Evolutionary conservation across 2,329 filamentous ascomycete genomes (phyloP).

Genomic region (Beauveria australis): DNA sequence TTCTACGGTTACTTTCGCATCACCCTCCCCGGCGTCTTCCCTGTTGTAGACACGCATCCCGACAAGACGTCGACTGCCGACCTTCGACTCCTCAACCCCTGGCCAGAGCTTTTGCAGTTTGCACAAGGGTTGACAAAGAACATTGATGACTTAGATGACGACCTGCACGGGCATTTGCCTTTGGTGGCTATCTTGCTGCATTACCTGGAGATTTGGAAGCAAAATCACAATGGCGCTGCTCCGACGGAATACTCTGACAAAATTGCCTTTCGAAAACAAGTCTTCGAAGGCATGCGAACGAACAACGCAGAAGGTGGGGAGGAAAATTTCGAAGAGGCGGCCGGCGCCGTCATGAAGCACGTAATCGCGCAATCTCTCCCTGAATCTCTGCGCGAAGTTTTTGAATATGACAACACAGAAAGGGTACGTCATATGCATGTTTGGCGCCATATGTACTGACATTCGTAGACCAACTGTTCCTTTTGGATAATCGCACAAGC

Average conservation of each 20-base stretch:
- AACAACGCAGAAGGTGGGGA: slow-evolving; percentile 78
- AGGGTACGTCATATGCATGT: slow-evolving; percentile 34
- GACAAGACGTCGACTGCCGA: slow-evolving; percentile 79
- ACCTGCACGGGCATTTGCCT: slow-evolving; percentile 86
- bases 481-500: slow-evolving; percentile 90
- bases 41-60: slow-evolving; percentile 92
- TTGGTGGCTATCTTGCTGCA: slow-evolving; percentile 77
- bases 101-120: slow-evolving; percentile 70
- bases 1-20: slow-evolving; percentile 90
- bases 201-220: slow-evolving; percentile 75
- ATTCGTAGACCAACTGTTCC: slow-evolving; percentile 40
- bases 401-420: slow-evolving; percentile 51
- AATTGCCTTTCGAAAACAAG: slow-evolving; percentile 64
- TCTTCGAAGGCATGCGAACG: slow-evolving; percentile 59
- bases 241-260: slow-evolving; percentile 81
- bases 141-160: slow-evolving; percentile 61
- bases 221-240: slow-evolving; percentile 54
- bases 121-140: slow-evolving; percentile 57
- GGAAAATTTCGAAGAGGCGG: slow-evolving; percentile 94
- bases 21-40: slow-evolving; percentile 68
- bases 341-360: slow-evolving; percentile 80
- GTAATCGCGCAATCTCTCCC: slow-evolving; percentile 61
- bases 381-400: slow-evolving; percentile 65
- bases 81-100: slow-evolving; percentile 74
- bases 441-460: slow-evolving; percentile 14